These are phyloP conservation scores for Ephemerocybe angulata DNA, from an alignment of 768 basidiomycete species.

Conservation along the genomic window DNA sequence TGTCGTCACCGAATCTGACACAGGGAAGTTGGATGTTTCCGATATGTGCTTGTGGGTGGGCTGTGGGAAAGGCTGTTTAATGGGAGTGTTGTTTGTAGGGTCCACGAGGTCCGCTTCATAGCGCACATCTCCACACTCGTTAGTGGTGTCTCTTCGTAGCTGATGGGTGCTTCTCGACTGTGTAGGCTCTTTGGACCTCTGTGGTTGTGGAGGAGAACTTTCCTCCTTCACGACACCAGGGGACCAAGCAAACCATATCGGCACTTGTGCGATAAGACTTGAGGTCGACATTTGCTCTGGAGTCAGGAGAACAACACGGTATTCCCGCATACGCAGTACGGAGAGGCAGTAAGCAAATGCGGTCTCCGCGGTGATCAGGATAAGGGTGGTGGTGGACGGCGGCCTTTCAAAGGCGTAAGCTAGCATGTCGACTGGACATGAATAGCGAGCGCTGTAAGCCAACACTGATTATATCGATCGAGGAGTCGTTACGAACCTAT, in stretches of 20 bases:
- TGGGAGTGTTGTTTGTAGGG: no score
- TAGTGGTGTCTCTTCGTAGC: no score
- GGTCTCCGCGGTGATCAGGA: constrained; percentile 43
- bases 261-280: constrained; percentile 54
- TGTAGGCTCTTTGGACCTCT: no score
- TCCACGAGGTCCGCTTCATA: no score
- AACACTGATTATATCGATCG: neutral
- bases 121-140: no score
- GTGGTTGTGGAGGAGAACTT: no score
- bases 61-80: no score
- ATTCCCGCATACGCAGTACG: constrained; percentile 34
- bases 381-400: constrained; percentile 33
- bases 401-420: constrained; percentile 40
- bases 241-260: constrained; percentile 47
- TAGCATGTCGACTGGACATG: constrained; percentile 23
- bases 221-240: no score
- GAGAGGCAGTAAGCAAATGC: constrained; percentile 44
- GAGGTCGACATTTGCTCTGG: constrained; percentile 32
- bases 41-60: no score
- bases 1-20: no score
- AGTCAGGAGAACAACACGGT: constrained; percentile 35
- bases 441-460: neutral
- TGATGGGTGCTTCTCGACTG: no score
- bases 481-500: constrained; percentile 19
- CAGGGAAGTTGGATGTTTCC: no score